A percentile compares a stretch with the other conserved stretches of the same genome.
Evolutionary conservation across 176 grass and related monocot species (phyloP).

Genomic region (Alloteropsis semialata): DNA sequence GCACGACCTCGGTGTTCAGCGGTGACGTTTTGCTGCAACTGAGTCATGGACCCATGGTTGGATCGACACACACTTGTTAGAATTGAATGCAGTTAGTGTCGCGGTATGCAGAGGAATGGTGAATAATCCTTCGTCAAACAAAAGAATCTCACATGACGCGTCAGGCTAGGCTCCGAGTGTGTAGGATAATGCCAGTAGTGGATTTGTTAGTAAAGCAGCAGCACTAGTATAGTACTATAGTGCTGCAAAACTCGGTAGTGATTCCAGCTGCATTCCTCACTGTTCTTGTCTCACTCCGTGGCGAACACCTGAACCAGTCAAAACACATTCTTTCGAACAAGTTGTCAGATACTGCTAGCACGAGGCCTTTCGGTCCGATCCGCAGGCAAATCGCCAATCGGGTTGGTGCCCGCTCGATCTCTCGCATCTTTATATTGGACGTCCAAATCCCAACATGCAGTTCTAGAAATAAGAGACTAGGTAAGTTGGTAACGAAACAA

Average conservation of each 20-base stretch:
- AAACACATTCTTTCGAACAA: conserved; percentile 20
- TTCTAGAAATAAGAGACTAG: background rate
- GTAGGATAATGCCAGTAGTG: conserved; percentile 39
- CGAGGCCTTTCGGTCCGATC: background rate
- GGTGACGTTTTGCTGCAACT: conserved; percentile 8
- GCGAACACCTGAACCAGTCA: conserved; percentile 43
- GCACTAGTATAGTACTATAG: background rate
- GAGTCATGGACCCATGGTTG: background rate
- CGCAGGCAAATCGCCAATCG: background rate
- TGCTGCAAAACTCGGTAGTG: conserved; percentile 10
- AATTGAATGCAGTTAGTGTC: background rate
- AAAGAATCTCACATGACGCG: background rate
- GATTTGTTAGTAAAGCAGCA: conserved; percentile 3
- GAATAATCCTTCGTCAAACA: background rate
- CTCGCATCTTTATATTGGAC: background rate
- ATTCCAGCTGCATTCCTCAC: conserved; percentile 36
- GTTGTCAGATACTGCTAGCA: background rate
- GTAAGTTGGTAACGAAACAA: background rate
- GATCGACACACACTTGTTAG: background rate
- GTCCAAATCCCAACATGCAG: conserved; percentile 11
- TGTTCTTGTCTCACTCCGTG: conserved; percentile 24
- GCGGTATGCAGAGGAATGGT: background rate
- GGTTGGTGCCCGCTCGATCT: background rate
- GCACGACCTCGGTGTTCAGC: background rate
- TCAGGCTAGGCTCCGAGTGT: background rate